Base-by-base conservation (phyloP, 2,329 filamentous ascomycete genomes). In the Lachnellula hyalina region DNA sequence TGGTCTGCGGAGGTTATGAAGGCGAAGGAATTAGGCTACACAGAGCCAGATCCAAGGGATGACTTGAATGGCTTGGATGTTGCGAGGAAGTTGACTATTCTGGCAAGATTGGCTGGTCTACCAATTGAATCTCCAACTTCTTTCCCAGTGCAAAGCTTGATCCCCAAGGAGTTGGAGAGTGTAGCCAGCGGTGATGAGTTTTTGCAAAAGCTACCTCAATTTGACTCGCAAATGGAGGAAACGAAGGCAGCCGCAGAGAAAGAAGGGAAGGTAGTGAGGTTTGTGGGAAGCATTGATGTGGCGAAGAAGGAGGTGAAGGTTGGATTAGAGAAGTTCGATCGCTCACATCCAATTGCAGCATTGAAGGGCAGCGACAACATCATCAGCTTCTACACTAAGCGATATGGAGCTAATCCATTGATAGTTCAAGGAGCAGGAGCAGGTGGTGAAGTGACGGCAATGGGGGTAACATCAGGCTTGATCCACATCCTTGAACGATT, bases 321-420 rank as follows among this genome's bases (percentile, higher is more conserved):
- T 55, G 93, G 94, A 2, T 75, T 99, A 61, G 87, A 96, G 79
- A 89, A 87, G 74, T 92, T 91, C 65, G 91, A 96, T 63, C 84
- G 83, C 64, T 89, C 87, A 57, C 90, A 95, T 69, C 89, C 94
- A 12, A 96, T 99, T 74, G 94, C 94, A 14, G 87, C 89, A 47
- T 79, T 99, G 55, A 96, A 96, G 81, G 94, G 94, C 36, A 97
- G 92, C 72, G 94, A 97, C 71, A 99, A 99, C 77, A 96, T 99
- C 71, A 96, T 99, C 70, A 96, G 87, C 77, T 96, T 99, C 78
- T 96, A 96, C 75, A 99, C 94, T 5, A 88, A 95, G 79, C 82
- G 94, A 66, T 99, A 99, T 70, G 91, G 91, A 55, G 81, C 78
- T 69, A 95, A 93, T 73, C 92, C 94, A 44, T 78, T 99, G 60